Conservation (phyloP, 495 filamentous ascomycete genomes). For the Chaetomium cochliodes region DNA sequence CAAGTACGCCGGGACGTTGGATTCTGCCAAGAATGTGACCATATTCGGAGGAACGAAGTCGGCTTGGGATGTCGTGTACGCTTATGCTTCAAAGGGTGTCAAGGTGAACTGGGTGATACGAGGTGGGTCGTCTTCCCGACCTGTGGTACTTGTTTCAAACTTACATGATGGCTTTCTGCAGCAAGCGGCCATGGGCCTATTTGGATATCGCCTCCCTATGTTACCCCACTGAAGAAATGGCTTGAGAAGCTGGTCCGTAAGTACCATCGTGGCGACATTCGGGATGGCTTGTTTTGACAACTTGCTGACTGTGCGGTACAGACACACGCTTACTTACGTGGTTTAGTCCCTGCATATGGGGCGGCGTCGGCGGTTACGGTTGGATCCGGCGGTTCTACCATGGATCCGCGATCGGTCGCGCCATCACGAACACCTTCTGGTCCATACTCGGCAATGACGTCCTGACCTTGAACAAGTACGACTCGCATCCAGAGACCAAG, state of each 20-base stretch:
- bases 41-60: conserved; percentile 75
- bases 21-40: conserved; percentile 46
- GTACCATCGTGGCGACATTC: conserved; percentile 17
- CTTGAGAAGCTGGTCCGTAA: conserved; percentile 60
- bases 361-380: conserved; percentile 43
- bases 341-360: conserved; percentile 50
- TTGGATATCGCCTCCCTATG: conserved; percentile 65
- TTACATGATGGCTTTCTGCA: conserved; percentile 15
- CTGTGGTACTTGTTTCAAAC: conserved; percentile 2
- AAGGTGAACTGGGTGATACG: conserved; percentile 79
- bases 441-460: conserved; percentile 59
- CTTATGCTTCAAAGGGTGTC: conserved; percentile 61
- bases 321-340: conserved; percentile 45
- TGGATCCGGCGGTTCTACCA: conserved; percentile 58
- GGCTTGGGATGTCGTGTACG: conserved; percentile 73
- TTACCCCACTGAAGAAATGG: conserved; percentile 47
- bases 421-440: conserved; percentile 70
- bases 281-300: neutral
- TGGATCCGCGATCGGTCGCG: conserved; percentile 62
- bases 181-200: conserved; percentile 69
- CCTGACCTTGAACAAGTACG: conserved; percentile 56
- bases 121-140: conserved; percentile 33
- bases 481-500: conserved; percentile 58
- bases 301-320: conserved; percentile 17
- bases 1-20: conserved; percentile 33